Evolutionary conservation across 768 basidiomycete species (phyloP).

Genomic region (Jaapia argillacea): DNA sequence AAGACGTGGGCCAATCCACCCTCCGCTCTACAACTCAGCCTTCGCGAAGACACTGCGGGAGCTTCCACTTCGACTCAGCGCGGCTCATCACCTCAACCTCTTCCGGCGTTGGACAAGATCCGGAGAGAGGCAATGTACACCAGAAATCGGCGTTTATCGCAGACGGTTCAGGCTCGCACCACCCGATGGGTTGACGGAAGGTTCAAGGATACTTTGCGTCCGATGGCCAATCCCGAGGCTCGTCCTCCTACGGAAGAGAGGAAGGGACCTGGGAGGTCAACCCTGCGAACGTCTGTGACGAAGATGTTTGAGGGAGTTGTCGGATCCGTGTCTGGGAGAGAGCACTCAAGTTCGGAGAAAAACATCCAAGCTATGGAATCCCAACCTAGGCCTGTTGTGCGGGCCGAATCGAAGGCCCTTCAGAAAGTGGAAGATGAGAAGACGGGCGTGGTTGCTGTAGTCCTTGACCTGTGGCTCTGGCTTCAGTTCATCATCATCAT

Average conservation of each 20-base stretch:
- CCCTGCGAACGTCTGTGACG: slow-evolving; percentile 4
- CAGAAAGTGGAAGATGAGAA: slow-evolving; percentile 9
- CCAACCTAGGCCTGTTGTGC: no score
- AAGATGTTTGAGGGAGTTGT: background rate
- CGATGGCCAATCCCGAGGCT: background rate
- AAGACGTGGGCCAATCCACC: no score
- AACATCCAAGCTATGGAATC: background rate
- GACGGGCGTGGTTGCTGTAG: slow-evolving; percentile 26
- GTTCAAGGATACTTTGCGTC: slow-evolving; percentile 24
- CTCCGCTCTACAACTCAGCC: no score
- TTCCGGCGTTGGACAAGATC: background rate
- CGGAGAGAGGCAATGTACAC: background rate
- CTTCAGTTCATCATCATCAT: slow-evolving; percentile 71
- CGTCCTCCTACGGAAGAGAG: no score
- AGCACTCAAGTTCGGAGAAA: background rate
- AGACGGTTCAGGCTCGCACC: slow-evolving; percentile 50
- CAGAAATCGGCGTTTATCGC: slow-evolving; percentile 25
- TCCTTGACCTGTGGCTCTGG: slow-evolving; percentile 80
- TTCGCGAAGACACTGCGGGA: background rate
- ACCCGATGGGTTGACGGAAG: slow-evolving; percentile 49
- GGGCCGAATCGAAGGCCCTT: slow-evolving; percentile 4
- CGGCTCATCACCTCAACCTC: background rate
- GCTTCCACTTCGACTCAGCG: no score
- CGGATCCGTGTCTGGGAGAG: background rate
- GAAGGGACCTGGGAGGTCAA: no score